A percentile compares a stretch with the other conserved stretches of the same genome.
Conservation (phyloP, 257 asterid species). For the Plantago elongata region DNA sequence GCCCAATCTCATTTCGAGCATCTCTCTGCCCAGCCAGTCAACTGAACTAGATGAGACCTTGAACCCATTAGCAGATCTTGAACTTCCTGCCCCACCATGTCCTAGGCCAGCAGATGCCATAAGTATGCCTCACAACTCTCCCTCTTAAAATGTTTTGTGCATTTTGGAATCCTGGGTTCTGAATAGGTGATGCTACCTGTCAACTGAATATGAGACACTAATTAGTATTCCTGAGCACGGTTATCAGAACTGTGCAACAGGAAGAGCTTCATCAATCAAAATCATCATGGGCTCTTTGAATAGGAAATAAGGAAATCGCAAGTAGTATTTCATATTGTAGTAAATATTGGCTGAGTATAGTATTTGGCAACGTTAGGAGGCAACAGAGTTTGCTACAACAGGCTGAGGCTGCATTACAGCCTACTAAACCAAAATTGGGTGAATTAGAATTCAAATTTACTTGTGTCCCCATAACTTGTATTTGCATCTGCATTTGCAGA, state of each 20-base stretch:
- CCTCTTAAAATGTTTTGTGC: conserved; percentile 24
- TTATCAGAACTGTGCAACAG: conserved; percentile 10
- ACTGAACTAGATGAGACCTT: conserved; percentile 89
- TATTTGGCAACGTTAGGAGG: background rate
- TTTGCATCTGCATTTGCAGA: background rate
- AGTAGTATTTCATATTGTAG: background rate
- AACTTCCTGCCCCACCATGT: conserved; percentile 72
- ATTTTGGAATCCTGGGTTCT: conserved; percentile 28
- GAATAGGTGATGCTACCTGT: conserved; percentile 33
- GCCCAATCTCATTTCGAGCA: conserved; percentile 85
- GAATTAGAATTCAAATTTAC: background rate
- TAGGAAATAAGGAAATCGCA: conserved; percentile 12
- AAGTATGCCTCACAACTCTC: conserved; percentile 27
- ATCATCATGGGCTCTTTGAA: background rate
- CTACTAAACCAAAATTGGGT: background rate
- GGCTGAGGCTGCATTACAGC: background rate
- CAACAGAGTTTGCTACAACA: background rate
- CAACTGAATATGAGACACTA: conserved; percentile 32
- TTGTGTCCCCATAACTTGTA: background rate
- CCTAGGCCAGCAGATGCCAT: conserved; percentile 69
- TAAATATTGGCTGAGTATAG: background rate
- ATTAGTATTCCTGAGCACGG: conserved; percentile 13
- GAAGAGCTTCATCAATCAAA: conserved; percentile 5
- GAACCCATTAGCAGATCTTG: conserved; percentile 57
- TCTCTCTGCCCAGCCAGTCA: conserved; percentile 96